Base-by-base conservation (phyloP, 208 protist species). In the Crithidia thermophila region DNA sequence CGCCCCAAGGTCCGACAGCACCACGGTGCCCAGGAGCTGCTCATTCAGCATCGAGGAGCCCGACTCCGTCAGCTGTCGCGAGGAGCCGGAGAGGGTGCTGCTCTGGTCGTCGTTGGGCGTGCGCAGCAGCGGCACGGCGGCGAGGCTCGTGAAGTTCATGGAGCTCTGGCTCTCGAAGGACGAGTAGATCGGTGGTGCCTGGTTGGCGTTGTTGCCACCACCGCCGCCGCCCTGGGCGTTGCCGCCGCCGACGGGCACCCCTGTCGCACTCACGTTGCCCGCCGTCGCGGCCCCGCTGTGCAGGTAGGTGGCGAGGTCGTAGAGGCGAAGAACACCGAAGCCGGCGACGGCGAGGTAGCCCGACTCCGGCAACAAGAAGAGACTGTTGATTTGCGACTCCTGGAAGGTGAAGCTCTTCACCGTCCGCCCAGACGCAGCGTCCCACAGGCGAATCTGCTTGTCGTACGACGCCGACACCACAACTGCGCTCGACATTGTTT, bases 111-210 rank as follows among this genome's bases (percentile, higher is more conserved):
- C 51, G 34, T 31, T 46, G 43, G 11, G 21, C 23, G 31, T 55
- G 39, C 57, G 70, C 16, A 36, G 39, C 40, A 94, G 64, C 1
- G 79, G 85, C 30, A 94, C 85, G 50, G 63, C 75, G 16, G 85
- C 85, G 7, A 94, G 67, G 67, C 88, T 94, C 3, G 88, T 94
- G 43, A 94, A 79, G 66, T 92, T 94, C 83, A 92, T 94, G 11
- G 81, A 81, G 33, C 75, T 81, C 43, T 80, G 75, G 49, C 84
- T 90, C 58, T 92, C 88, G 65, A 87, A 92, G 16, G 80, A 85
- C 30, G 79, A 77, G 34, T 81, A 67, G n/a, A 91, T 45, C 16
- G 84, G 75, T 20, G 85, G 88, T 2, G 80, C 70, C 13, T 81
- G 75, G 51, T 39, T 76, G 13, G 60, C 57, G 20, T 16, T 75